These are phyloP conservation scores for Phycomyces nitens DNA, from an alignment of 192 early-diverging fungal species.

Conservation along the genomic window DNA sequence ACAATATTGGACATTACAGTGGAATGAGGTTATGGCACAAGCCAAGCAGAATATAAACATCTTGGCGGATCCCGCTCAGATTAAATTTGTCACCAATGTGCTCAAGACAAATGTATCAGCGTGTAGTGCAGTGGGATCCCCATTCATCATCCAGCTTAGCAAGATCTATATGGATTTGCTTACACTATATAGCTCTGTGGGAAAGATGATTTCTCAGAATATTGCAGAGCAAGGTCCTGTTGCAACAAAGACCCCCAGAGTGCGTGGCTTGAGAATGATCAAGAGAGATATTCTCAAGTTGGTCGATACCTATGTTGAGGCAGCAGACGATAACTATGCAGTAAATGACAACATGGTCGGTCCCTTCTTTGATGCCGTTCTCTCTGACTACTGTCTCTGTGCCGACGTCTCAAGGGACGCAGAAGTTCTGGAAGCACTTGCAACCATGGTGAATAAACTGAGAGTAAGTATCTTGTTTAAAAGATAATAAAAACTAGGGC, in stretches of 20 bases:
- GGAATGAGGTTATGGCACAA: slow-evolving; percentile 77
- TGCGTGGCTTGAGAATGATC: slow-evolving; percentile 89
- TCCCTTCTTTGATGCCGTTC: slow-evolving; percentile 84
- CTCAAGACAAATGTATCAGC: slow-evolving; percentile 95
- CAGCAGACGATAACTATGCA: slow-evolving; percentile 79
- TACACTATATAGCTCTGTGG: slow-evolving; percentile 86
- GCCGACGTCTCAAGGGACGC: slow-evolving; percentile 90
- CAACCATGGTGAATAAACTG: slow-evolving; percentile 78
- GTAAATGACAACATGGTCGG: slow-evolving; percentile 87
- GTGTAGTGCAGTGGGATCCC: slow-evolving; percentile 82
- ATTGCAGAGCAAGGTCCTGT: slow-evolving; percentile 76
- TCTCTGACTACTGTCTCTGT: slow-evolving; percentile 84
- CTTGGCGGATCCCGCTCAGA: slow-evolving; percentile 73
- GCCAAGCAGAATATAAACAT: slow-evolving; percentile 63
- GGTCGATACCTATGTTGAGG: slow-evolving; percentile 88
- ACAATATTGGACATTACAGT: slow-evolving; percentile 42
- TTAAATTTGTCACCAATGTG: slow-evolving; percentile 90
- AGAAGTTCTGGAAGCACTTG: slow-evolving; percentile 91
- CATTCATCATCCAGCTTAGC: slow-evolving; percentile 85
- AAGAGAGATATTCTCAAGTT: slow-evolving; percentile 94
- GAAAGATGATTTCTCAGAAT: slow-evolving; percentile 74
- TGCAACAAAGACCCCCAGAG: slow-evolving; percentile 87
- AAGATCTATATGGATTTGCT: slow-evolving; percentile 90
- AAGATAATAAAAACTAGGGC: neutral
- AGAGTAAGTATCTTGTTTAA: slow-evolving; percentile 21